Evolutionary conservation across 2,329 filamentous ascomycete genomes (phyloP).

Genomic region (Arthrobotrys sphaeroides): DNA sequence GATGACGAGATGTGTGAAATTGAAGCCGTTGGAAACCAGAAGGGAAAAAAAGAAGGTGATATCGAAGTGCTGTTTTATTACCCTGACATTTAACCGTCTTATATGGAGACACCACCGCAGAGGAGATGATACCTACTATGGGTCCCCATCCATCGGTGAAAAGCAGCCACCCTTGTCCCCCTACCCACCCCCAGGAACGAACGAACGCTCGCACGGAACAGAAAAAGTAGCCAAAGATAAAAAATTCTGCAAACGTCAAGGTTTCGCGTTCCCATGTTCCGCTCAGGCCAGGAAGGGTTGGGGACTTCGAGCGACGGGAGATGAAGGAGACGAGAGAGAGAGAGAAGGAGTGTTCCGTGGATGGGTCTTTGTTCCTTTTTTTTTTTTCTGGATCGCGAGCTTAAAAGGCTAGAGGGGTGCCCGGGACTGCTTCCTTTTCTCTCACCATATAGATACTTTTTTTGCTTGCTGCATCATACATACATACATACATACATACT

Average conservation of each 20-base stretch:
- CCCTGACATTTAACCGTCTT: constrained; percentile 51
- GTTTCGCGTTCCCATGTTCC: constrained; percentile 54
- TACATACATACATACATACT: neutral
- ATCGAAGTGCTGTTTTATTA: constrained; percentile 43
- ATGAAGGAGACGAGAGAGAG: constrained; percentile 8
- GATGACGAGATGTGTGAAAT: constrained; percentile 16
- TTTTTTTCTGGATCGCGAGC: constrained; percentile 4
- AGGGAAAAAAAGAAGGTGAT: too few relatives aligned
- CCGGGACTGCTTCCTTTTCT: constrained; percentile 11
- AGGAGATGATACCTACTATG: too few relatives aligned
- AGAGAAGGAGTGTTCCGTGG: constrained; percentile 11
- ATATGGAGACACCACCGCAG: too few relatives aligned
- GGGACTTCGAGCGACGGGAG: constrained; percentile 33
- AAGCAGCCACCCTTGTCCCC: constrained; percentile 50
- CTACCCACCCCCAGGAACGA: constrained; percentile 45
- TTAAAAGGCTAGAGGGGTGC: constrained; percentile 28
- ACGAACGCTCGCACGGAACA: constrained; percentile 51
- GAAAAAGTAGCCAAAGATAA: constrained; percentile 22
- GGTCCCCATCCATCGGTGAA: constrained; percentile 43
- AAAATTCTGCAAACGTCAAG: constrained; percentile 54
- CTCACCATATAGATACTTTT: neutral
- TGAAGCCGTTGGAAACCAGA: too few relatives aligned
- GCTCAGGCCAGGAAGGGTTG: constrained; percentile 52
- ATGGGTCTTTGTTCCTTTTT: too few relatives aligned
- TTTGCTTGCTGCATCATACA: too few relatives aligned